Conservation (phyloP, 768 basidiomycete genomes). For the Termitomyces sp. region DNA sequence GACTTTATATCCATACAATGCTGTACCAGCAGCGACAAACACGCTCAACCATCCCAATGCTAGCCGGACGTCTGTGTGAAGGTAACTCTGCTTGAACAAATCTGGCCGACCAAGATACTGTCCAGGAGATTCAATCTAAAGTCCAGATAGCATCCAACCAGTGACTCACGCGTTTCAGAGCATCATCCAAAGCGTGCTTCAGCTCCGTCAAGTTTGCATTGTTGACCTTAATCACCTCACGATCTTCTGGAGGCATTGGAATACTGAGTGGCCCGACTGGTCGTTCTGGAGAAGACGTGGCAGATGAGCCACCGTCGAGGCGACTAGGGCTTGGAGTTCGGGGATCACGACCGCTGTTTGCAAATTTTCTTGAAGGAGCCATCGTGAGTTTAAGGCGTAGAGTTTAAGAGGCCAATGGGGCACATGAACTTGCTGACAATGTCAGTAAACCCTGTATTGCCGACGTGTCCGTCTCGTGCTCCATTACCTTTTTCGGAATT, state of each 20-base stretch:
- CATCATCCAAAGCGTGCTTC: constrained; percentile 82
- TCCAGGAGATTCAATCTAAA: constrained; percentile 3
- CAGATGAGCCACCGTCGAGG: constrained; percentile 18
- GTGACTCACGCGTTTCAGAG: constrained; percentile 73
- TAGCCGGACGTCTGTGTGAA: constrained; percentile 87
- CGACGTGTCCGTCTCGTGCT: constrained; percentile 18
- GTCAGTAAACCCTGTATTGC: background rate
- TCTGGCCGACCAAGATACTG: constrained; percentile 80
- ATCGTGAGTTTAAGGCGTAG: constrained; percentile 5
- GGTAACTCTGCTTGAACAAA: constrained; percentile 81
- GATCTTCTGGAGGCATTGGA: constrained; percentile 36
- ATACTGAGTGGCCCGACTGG: constrained; percentile 56
- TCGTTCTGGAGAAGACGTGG: constrained; percentile 35
- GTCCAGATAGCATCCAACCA: background rate
- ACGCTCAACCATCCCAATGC: constrained; percentile 85
- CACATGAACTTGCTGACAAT: constrained; percentile 12
- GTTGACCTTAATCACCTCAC: constrained; percentile 62
- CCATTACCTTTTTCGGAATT: constrained; percentile 13
- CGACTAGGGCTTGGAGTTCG: constrained; percentile 21
- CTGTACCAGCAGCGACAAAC: constrained; percentile 76
- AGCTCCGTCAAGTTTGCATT: constrained; percentile 54
- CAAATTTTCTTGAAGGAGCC: constrained; percentile 19
- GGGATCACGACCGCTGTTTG: constrained; percentile 13
- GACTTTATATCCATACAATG: constrained; percentile 80
- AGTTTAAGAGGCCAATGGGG: constrained; percentile 9